A percentile compares a stretch with the other conserved stretches of the same genome.
Evolutionary conservation across 2,329 filamentous ascomycete species (phyloP).

Genomic region (Paracoccidioides brasiliensis): DNA sequence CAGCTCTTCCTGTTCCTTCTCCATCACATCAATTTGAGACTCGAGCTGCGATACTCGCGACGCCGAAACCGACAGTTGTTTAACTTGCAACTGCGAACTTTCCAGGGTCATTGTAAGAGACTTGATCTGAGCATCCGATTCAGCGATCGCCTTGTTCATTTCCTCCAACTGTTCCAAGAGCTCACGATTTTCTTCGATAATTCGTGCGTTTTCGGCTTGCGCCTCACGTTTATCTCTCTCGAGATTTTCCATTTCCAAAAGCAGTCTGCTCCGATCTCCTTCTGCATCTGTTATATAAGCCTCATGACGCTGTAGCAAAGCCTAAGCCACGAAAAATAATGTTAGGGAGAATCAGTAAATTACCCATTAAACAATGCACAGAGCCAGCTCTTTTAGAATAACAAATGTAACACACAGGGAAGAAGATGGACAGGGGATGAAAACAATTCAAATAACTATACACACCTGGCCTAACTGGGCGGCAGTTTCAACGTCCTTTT

Average conservation of each 20-base stretch:
- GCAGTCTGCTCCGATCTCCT: conserved; percentile 63
- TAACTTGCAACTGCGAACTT: conserved; percentile 63
- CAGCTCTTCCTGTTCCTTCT: conserved; percentile 65
- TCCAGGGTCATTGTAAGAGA: conserved; percentile 63
- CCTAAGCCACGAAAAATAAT: conserved; percentile 40
- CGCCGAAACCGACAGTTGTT: conserved; percentile 60
- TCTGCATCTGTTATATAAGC: conserved; percentile 88
- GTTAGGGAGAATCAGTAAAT: conserved; percentile 14
- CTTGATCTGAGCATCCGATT: conserved; percentile 69
- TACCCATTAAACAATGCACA: not conserved
- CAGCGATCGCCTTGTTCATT: conserved; percentile 63
- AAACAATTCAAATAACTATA: conserved; percentile 10
- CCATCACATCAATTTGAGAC: conserved; percentile 62
- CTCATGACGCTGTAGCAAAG: conserved; percentile 81
- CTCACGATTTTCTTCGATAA: conserved; percentile 68
- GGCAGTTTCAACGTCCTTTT: conserved; percentile 76
- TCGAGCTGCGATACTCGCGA: conserved; percentile 67
- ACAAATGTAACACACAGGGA: not conserved
- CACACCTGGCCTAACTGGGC: conserved; percentile 81
- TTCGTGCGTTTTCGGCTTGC: conserved; percentile 62
- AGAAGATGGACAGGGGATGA: not conserved
- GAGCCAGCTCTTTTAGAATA: not conserved
- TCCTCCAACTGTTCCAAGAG: conserved; percentile 74
- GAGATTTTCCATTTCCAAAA: conserved; percentile 58
- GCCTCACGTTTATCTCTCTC: conserved; percentile 61